Percentiles rank a stretch among this genome's conserved stretches.
phyloP scores from a whole-genome alignment of 257 asterid species.

The Nicotiana sylvestris region DNA sequence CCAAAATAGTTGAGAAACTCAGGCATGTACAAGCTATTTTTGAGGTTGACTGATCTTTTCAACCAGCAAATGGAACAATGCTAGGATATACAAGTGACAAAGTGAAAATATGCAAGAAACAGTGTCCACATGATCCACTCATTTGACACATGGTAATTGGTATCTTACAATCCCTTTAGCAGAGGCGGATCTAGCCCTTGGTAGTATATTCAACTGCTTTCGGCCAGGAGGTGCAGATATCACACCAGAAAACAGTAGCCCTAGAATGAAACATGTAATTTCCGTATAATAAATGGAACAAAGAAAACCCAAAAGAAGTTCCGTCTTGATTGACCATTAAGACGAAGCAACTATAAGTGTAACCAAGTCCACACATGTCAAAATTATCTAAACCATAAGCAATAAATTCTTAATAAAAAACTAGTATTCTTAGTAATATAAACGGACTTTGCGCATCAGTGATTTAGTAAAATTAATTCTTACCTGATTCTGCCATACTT shows the following conservation, averaged over 20 bases:
- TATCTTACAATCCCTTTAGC: neutral
- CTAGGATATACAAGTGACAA: neutral
- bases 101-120: neutral
- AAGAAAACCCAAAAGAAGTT: neutral
- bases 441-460: neutral
- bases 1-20: neutral
- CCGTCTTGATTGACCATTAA: neutral
- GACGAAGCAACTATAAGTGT: neutral
- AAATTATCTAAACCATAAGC: neutral
- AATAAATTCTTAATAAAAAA: neutral
- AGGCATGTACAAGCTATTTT: neutral
- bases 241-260: neutral
- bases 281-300: neutral
- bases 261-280: neutral
- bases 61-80: neutral
- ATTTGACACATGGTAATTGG: neutral
- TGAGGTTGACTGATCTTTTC: neutral
- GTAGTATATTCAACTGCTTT: neutral
- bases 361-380: neutral
- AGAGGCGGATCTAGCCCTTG: neutral
- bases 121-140: neutral
- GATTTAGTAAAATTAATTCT: neutral
- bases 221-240: neutral
- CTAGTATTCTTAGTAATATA: neutral
- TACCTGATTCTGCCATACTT: constrained; percentile 48